Base-by-base conservation (phyloP, 306 rosid genomes). In the Leucaena leucocephala region DNA sequence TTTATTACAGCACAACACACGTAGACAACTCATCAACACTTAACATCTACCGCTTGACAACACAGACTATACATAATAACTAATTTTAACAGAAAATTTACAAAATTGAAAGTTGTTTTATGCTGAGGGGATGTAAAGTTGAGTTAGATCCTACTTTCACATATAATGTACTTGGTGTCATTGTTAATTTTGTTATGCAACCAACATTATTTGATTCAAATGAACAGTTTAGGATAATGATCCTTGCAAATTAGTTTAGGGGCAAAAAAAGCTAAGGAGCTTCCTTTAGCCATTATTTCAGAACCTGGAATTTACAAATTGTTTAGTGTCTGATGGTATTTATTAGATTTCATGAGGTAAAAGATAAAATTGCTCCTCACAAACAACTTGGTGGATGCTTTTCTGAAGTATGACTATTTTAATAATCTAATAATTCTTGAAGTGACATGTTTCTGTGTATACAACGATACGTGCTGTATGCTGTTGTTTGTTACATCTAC, bases 401-500 rank as follows among this genome's bases (percentile, higher is more conserved):
- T 81, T 63, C 55, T 65, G 71, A 55, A 45, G 19, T 49, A 15
- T 4, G 4, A 42, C 62, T 67, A 22, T 73, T 35, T 42, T 4
- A 68, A 22, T 49, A 15, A 16, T 5, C 16, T 13, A 12, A 46
- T 4, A 49, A 49, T 49, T 49, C 55, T 14, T 49, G 55, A 16
- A 16, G 59, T 55, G 75, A 42, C 46, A 70, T 59, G 52, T 75
- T 15, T 6, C 21, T 17, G 3, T 5, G 21, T 17, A 17, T 17
- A 5, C 21, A 52, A 52, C 5, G 33, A 22, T 70, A 49, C 14
- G 52, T 65, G 17, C 71, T 36, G 4, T 82, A 52, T 65, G 21
- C n/a, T 61, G 68, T 6, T 71, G 43, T 42, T 44, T 68, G 42
- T 21, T 36, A 54, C 21, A 34, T 82, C 68, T 76, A 55, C 43